Conservation (phyloP, 2,329 filamentous ascomycete species). For the Cordyceps militaris region DNA sequence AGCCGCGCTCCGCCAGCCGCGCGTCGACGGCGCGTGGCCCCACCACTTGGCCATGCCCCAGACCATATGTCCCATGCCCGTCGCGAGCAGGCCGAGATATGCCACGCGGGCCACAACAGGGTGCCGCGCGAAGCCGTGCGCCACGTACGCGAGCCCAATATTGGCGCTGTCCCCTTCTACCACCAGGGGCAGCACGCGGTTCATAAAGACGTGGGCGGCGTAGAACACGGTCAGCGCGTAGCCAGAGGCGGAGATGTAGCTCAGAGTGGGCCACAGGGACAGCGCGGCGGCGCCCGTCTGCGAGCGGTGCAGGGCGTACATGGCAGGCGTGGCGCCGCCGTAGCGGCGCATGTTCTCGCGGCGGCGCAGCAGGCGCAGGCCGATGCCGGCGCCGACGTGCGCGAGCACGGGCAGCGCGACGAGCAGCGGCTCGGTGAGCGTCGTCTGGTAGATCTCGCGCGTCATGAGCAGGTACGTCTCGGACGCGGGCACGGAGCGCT, state of each 20-base stretch:
- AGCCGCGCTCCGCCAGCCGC: constrained; percentile 39
- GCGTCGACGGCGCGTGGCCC: constrained; percentile 52
- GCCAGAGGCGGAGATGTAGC: constrained; percentile 63
- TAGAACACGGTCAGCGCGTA: constrained; percentile 62
- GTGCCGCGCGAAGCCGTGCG: constrained; percentile 74
- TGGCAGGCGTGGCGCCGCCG: constrained; percentile 58
- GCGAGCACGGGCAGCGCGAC: constrained; percentile 66
- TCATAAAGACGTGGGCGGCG: constrained; percentile 65
- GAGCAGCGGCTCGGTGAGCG: constrained; percentile 70
- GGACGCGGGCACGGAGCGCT: constrained; percentile 63
- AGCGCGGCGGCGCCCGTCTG: constrained; percentile 25
- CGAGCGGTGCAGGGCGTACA: constrained; percentile 32
- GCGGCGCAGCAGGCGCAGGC: constrained; percentile 67
- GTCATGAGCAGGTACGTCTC: constrained; percentile 87
- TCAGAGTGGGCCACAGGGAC: constrained; percentile 62
- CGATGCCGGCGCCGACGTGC: constrained; percentile 72
- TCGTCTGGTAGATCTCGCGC: constrained; percentile 84
- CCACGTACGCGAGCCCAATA: constrained; percentile 74
- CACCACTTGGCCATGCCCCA: constrained; percentile 86
- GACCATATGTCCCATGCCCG: constrained; percentile 69
- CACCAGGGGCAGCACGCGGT: constrained; percentile 65
- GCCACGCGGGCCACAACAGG: constrained; percentile 58
- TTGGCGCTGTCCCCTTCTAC: constrained; percentile 82
- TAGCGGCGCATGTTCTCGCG: constrained; percentile 66
- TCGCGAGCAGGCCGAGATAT: constrained; percentile 60